phyloP scores from a whole-genome alignment of 257 asterid genomes.

The Dorcoceras hygrometricum region DNA sequence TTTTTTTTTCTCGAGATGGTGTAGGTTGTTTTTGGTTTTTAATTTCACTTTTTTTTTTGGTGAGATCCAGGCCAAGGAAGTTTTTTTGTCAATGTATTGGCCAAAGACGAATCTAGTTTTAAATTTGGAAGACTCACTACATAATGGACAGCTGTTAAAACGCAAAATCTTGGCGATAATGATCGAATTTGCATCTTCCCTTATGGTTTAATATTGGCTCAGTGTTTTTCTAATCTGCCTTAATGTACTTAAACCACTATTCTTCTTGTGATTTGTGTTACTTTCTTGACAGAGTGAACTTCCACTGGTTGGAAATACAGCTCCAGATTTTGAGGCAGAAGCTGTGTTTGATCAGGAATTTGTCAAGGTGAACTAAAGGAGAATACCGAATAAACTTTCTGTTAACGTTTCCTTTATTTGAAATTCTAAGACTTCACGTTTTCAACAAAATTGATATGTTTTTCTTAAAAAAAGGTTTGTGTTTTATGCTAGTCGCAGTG shows the following conservation, averaged over 20 bases:
- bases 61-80: neutral
- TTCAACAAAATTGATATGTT: neutral
- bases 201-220: neutral
- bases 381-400: neutral
- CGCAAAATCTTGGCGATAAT: slow-evolving; percentile 3
- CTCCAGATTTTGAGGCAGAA: slow-evolving; percentile 97
- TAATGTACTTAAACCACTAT: neutral
- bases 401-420: neutral
- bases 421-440: neutral
- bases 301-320: slow-evolving; percentile 85
- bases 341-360: slow-evolving; percentile 97
- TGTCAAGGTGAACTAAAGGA: slow-evolving; percentile 42
- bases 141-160: neutral
- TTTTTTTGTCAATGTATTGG: neutral
- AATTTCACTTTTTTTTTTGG: neutral
- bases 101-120: neutral
- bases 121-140: neutral
- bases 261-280: slow-evolving; percentile 11
- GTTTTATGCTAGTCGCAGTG: neutral
- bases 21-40: neutral
- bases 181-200: neutral
- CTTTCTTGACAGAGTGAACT: slow-evolving; percentile 55
- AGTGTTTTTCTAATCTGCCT: neutral
- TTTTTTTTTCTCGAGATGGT: neutral
- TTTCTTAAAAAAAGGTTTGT: too few species aligned